Evolutionary conservation across 805 yeast genomes (phyloP).

Genomic region (Saturnispora silvae): DNA sequence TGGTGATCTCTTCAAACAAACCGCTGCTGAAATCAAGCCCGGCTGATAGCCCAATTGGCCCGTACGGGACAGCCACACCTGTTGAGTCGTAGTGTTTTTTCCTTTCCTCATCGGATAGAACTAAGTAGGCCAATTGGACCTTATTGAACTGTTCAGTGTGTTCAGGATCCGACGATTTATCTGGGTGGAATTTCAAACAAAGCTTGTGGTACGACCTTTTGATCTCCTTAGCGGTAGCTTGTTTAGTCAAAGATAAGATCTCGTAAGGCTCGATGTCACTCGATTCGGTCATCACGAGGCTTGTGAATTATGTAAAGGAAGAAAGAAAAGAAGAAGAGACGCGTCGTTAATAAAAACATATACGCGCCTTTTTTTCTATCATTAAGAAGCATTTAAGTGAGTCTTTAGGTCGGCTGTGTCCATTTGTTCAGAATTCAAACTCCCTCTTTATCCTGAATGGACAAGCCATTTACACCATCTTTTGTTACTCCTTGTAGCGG

Average conservation of each 20-base stretch:
- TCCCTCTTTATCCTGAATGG: too few species aligned
- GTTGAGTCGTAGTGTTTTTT: constrained; percentile 57
- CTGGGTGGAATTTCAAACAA: constrained; percentile 64
- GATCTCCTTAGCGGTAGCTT: constrained; percentile 41
- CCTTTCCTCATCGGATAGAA: constrained; percentile 48
- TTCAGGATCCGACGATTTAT: constrained; percentile 40
- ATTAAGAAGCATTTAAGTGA: too few species aligned
- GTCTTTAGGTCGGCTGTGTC: too few species aligned
- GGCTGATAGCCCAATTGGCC: constrained; percentile 29
- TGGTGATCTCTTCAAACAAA: constrained; percentile 37
- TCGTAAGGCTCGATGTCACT: constrained; percentile 40
- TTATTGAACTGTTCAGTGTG: constrained; percentile 41
- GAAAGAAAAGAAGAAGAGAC: too few species aligned
- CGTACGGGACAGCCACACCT: constrained; percentile 40
- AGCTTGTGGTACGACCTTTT: constrained; percentile 57
- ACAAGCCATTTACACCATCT: too few species aligned
- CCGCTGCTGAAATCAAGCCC: constrained; percentile 49
- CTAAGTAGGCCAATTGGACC: constrained; percentile 65
- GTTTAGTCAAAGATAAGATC: constrained; percentile 31
- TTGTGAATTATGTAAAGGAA: too few species aligned
- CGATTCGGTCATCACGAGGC: too few species aligned
- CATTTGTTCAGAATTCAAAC: too few species aligned
- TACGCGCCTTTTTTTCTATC: too few species aligned
- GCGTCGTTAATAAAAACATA: too few species aligned
- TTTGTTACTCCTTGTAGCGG: too few species aligned